phyloP scores from a whole-genome alignment of 1,284 basidiomycete genomes.

The Cystobasidium slooffiae region DNA sequence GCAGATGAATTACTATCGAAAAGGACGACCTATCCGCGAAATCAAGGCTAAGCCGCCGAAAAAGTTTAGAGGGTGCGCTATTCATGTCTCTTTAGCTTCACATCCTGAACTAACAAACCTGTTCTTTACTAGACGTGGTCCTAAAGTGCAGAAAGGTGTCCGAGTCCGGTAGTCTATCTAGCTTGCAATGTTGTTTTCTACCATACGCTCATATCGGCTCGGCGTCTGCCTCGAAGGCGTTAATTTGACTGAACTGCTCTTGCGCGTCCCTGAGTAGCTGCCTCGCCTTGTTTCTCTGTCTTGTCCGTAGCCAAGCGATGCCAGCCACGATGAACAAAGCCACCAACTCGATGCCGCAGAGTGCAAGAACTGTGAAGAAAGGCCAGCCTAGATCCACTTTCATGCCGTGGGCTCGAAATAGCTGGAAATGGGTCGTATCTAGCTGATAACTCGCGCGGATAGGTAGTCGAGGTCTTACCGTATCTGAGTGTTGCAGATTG shows the following conservation, averaged over 20 bases:
- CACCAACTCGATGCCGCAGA: background rate
- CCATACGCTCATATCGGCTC: no score
- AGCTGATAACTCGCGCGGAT: no score
- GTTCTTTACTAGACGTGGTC: constrained; percentile 19
- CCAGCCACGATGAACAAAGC: constrained; percentile 1
- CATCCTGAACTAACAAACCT: background rate
- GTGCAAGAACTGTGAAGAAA: constrained; percentile 12
- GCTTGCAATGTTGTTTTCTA: background rate
- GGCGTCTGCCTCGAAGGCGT: no score
- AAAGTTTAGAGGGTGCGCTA: constrained; percentile 40
- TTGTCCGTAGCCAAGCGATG: background rate
- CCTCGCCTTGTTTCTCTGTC: background rate
- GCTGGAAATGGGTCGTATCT: background rate
- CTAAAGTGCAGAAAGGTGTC: constrained; percentile 38
- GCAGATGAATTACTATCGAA: constrained; percentile 36
- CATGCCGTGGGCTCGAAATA: background rate
- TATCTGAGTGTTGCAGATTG: no score
- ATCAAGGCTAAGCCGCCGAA: constrained; percentile 39
- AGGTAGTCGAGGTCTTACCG: no score
- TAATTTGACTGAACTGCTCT: background rate
- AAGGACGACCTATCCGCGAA: constrained; percentile 13
- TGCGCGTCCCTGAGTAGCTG: background rate
- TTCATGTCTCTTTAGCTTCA: background rate
- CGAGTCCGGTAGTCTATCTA: constrained; percentile 21
- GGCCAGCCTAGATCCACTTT: background rate